Conservation (phyloP, 1,284 basidiomycete genomes). For the Cryptococcus wingfieldii region DNA sequence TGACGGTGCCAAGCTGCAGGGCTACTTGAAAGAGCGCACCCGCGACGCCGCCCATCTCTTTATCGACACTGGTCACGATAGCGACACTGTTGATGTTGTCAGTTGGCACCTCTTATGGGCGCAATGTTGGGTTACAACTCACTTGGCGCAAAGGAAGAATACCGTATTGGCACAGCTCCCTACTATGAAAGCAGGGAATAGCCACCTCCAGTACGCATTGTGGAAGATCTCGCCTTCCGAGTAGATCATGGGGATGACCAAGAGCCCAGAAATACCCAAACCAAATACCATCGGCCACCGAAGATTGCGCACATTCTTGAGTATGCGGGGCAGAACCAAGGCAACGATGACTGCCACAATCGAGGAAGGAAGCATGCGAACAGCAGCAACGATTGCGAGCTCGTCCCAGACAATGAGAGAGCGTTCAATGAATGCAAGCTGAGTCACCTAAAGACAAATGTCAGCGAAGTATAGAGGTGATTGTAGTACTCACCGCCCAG, state of each 20-base stretch:
- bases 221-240: constrained; percentile 5
- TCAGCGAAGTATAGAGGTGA: background rate
- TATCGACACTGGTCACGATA: constrained; percentile 38
- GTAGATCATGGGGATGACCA: constrained; percentile 10
- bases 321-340: constrained; percentile 19
- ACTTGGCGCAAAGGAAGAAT: constrained; percentile 21
- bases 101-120: background rate
- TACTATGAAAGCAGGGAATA: constrained; percentile 19
- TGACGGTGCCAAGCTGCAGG: constrained; percentile 38
- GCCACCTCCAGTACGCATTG: constrained; percentile 18
- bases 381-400: constrained; percentile 18
- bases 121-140: constrained; percentile 1
- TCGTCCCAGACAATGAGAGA: constrained; percentile 16
- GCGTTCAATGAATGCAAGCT: constrained; percentile 21
- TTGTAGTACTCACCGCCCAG: constrained; percentile 12
- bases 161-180: constrained; percentile 19
- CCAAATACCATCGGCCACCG: constrained; percentile 3
- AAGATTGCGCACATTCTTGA: constrained; percentile 8
- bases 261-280: background rate
- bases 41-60: constrained; percentile 39
- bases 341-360: constrained; percentile 17
- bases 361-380: constrained; percentile 25
- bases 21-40: constrained; percentile 43
- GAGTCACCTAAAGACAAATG: constrained; percentile 11
- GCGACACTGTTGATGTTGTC: constrained; percentile 19